Conservation (phyloP, 257 asterid genomes). For the Apocynum venetum region DNA sequence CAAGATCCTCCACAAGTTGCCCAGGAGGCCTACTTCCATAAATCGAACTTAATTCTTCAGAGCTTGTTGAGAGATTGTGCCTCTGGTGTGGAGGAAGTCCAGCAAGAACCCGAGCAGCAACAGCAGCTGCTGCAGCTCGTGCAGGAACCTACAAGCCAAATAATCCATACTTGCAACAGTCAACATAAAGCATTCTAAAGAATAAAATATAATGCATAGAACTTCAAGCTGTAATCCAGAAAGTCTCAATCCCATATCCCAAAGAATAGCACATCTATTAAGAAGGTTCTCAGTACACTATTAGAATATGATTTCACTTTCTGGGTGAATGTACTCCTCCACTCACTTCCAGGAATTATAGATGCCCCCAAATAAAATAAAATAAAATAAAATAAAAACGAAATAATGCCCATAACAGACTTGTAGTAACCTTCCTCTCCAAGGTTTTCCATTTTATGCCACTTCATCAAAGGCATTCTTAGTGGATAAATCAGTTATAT, state of each 20-base stretch:
- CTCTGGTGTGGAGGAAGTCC: conserved; percentile 93
- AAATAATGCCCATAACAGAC: neutral
- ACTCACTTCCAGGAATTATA: neutral
- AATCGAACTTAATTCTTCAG: conserved; percentile 78
- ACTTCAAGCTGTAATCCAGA: neutral
- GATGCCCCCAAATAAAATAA: neutral
- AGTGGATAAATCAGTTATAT: neutral
- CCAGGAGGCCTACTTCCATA: conserved; percentile 66
- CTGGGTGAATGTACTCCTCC: neutral
- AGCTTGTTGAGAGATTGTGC: conserved; percentile 68
- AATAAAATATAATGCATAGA: neutral
- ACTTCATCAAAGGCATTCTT: neutral
- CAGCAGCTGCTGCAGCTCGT: conserved; percentile 98
- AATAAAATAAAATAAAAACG: neutral
- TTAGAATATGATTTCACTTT: neutral
- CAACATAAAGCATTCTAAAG: neutral
- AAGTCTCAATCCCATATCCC: neutral
- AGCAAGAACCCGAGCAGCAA: conserved; percentile 92
- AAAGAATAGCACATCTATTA: neutral
- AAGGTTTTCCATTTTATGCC: neutral
- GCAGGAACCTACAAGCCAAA: conserved; percentile 73
- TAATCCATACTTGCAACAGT: conserved; percentile 11
- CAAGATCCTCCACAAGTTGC: conserved; percentile 65
- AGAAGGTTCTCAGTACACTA: neutral
- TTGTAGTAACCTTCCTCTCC: neutral